Evolutionary conservation across 768 basidiomycete species (phyloP).

Genomic region (Mycena rosella): DNA sequence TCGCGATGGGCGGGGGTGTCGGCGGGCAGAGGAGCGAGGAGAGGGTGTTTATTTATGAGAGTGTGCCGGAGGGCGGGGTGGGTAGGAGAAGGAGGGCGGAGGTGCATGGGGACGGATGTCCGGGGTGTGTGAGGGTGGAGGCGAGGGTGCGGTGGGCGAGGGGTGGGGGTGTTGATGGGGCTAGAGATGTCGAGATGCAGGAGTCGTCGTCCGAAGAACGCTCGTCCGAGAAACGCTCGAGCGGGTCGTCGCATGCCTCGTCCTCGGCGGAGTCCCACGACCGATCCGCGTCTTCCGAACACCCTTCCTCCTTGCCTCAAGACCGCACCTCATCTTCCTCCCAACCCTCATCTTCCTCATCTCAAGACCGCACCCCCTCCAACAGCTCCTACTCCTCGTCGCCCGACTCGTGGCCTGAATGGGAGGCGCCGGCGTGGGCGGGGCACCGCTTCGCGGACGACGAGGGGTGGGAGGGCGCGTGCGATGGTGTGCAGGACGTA

Average conservation of each 20-base stretch:
- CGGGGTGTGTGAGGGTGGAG: conserved; percentile 26
- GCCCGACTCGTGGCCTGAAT: conserved; percentile 5
- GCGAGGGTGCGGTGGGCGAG: conserved; percentile 11
- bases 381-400: too few species aligned
- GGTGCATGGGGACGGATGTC: conserved; percentile 29
- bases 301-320: too few species aligned
- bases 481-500: background rate
- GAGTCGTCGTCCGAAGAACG: background rate
- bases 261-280: too few species aligned
- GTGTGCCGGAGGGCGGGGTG: conserved; percentile 1
- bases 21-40: background rate
- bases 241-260: too few species aligned
- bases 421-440: conserved; percentile 14
- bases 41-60: conserved; percentile 22
- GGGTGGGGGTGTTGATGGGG: too few species aligned
- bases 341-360: too few species aligned
- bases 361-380: too few species aligned
- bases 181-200: background rate
- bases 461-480: conserved; percentile 29
- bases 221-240: background rate
- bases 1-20: background rate
- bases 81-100: conserved; percentile 14
- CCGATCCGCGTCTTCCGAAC: too few species aligned
- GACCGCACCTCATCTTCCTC: too few species aligned
- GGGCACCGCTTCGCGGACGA: conserved; percentile 21